phyloP scores from a whole-genome alignment of 176 grass and related monocot species.

The Urochloa ruziziensis region DNA sequence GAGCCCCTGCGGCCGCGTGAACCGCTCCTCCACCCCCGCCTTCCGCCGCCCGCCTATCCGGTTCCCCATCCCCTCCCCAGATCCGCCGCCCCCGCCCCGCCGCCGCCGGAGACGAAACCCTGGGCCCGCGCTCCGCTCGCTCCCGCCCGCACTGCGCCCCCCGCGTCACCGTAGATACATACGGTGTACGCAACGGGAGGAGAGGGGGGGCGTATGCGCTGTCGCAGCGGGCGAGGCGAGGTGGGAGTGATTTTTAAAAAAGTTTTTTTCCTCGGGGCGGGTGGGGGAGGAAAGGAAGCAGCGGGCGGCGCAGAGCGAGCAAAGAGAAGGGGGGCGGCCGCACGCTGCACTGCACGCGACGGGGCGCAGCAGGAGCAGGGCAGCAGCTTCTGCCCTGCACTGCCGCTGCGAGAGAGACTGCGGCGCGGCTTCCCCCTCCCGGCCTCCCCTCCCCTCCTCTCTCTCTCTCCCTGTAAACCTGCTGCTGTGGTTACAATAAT shows the following conservation, averaged over 20 bases:
- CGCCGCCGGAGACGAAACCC: conserved; percentile 46
- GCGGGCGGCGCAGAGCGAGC: not conserved
- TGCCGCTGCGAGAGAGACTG: conserved; percentile 8
- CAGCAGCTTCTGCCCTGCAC: conserved; percentile 4
- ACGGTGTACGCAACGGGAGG: conserved; percentile 30
- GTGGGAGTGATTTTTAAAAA: conserved; percentile 34
- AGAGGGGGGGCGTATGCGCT: not conserved
- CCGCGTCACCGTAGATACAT: conserved; percentile 54
- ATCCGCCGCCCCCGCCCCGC: conserved; percentile 25
- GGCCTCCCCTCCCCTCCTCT: not conserved
- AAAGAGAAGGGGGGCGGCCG: not conserved
- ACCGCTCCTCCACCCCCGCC: conserved; percentile 82
- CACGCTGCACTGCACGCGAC: conserved; percentile 23
- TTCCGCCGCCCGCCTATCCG: conserved; percentile 76
- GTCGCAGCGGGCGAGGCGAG: conserved; percentile 32
- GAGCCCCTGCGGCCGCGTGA: conserved; percentile 86
- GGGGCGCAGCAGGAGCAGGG: not conserved
- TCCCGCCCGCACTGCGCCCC: not conserved
- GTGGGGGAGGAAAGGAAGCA: conserved; percentile 17
- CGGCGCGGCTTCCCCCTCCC: not conserved
- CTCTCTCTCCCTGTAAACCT: conserved; percentile 11
- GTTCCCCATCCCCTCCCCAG: conserved; percentile 83
- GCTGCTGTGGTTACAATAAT: conserved; percentile 26
- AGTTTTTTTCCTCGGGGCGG: not conserved
- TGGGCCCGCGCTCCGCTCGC: not conserved